Evolutionary conservation across 1,139 yeast genomes (phyloP).

Genomic region (Yamadazyma sp.): DNA sequence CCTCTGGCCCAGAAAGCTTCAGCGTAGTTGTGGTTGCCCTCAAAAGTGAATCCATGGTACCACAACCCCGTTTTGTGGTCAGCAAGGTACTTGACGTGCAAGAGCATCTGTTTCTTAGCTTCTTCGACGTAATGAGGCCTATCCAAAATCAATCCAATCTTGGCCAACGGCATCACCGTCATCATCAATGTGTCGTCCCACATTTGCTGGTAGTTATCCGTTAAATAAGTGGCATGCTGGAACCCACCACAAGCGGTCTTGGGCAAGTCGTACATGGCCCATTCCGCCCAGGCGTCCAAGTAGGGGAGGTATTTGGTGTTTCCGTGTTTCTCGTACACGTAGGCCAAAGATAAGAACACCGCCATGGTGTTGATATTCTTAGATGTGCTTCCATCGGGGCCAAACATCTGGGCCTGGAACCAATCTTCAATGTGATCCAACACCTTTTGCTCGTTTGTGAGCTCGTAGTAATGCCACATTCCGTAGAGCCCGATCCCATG

Average conservation of each 20-base stretch:
- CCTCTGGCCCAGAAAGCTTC: constrained; percentile 38
- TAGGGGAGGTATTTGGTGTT: constrained; percentile 24
- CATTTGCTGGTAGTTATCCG: constrained; percentile 28
- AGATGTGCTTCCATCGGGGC: constrained; percentile 29
- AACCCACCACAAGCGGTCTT: constrained; percentile 33
- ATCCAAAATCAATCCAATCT: constrained; percentile 27
- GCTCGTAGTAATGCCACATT: constrained; percentile 33
- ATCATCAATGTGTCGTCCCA: constrained; percentile 40
- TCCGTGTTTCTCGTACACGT: constrained; percentile 24
- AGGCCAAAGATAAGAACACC: constrained; percentile 29
- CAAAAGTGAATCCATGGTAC: constrained; percentile 33
- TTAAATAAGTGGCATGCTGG: constrained; percentile 33
- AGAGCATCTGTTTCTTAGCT: constrained; percentile 31
- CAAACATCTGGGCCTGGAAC: constrained; percentile 27
- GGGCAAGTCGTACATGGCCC: constrained; percentile 30
- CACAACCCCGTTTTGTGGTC: constrained; percentile 30
- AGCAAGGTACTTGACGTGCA: constrained; percentile 29
- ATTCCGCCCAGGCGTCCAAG: constrained; percentile 33
- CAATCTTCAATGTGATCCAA: constrained; percentile 25
- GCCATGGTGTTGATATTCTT: constrained; percentile 37
- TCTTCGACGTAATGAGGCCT: constrained; percentile 30
- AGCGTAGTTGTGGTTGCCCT: constrained; percentile 31
- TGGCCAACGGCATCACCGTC: constrained; percentile 35
- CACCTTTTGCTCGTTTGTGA: constrained; percentile 21
- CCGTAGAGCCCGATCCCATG: constrained; percentile 35